Conservation (phyloP, 2,329 filamentous ascomycete genomes). For the Nemania sp. region DNA sequence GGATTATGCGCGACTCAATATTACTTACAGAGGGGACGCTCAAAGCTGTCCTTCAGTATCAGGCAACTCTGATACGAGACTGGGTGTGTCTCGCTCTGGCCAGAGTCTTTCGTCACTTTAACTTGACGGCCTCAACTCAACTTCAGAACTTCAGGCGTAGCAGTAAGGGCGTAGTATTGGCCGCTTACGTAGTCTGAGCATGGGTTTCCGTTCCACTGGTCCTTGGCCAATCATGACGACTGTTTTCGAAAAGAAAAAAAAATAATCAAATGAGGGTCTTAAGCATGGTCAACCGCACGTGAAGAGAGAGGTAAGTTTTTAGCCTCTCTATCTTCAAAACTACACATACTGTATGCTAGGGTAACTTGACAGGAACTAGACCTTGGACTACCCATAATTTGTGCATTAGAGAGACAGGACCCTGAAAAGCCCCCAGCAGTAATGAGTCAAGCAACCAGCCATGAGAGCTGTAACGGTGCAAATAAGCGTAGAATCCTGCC, state of each 20-base stretch:
- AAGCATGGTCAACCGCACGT: no score
- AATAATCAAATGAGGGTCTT: not conserved
- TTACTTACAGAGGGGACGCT: no score
- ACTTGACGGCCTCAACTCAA: not conserved
- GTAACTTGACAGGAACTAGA: not conserved
- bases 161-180: no score
- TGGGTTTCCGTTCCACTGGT: not conserved
- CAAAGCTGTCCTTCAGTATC: no score
- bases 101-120: no score
- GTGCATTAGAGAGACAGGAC: not conserved
- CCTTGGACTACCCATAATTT: not conserved
- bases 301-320: not conserved
- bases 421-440: slow-evolving; percentile 16
- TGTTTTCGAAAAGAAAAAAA: slow-evolving; percentile 14
- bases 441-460: slow-evolving; percentile 2
- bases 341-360: no score
- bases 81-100: no score
- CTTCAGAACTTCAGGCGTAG: no score
- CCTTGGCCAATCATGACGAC: slow-evolving; percentile 9
- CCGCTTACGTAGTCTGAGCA: not conserved
- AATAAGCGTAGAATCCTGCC: not conserved
- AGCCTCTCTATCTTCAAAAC: not conserved
- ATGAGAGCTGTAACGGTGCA: not conserved
- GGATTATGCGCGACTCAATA: not conserved
- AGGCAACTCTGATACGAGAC: no score